Evolutionary conservation across 352 stramenopile species (phyloP).

Genomic region (Globisporangium spinosum): DNA sequence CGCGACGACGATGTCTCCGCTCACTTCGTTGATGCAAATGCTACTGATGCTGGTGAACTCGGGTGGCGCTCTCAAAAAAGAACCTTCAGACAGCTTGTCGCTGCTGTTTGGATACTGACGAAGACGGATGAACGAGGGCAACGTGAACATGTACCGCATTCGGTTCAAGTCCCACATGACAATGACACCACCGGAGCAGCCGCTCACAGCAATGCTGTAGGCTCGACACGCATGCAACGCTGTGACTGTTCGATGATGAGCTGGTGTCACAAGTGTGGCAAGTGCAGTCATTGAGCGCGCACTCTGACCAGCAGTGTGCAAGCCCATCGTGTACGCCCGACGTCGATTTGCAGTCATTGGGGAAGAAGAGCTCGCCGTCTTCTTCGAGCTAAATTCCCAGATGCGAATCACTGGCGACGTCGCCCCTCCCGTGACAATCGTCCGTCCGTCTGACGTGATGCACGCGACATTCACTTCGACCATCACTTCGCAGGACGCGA

Average conservation of each 20-base stretch:
- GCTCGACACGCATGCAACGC: conserved; percentile 51
- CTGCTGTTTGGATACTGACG: not conserved
- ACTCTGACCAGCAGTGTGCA: conserved; percentile 25
- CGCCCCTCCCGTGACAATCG: conserved; percentile 46
- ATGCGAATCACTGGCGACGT: conserved; percentile 46
- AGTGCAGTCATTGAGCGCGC: conserved; percentile 40
- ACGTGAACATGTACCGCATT: conserved; percentile 43
- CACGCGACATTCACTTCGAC: conserved; percentile 48
- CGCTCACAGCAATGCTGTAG: conserved; percentile 65
- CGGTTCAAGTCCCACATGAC: conserved; percentile 77
- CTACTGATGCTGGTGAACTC: conserved; percentile 26
- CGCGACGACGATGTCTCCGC: conserved; percentile 56
- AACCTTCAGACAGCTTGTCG: not conserved
- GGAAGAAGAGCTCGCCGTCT: conserved; percentile 7
- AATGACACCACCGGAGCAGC: conserved; percentile 44
- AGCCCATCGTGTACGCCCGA: conserved; percentile 29
- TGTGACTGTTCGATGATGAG: conserved; percentile 40
- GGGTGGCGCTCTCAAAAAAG: not conserved
- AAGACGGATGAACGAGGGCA: conserved; percentile 24
- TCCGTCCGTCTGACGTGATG: conserved; percentile 61
- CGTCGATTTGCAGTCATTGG: conserved; percentile 12
- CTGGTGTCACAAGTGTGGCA: conserved; percentile 39
- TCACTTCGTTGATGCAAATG: conserved; percentile 65
- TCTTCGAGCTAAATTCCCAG: conserved; percentile 42
- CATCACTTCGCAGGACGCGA: conserved; percentile 57